Conservation (phyloP, 169 alveolate species). For the Cryptosporidium ubiquitum region DNA sequence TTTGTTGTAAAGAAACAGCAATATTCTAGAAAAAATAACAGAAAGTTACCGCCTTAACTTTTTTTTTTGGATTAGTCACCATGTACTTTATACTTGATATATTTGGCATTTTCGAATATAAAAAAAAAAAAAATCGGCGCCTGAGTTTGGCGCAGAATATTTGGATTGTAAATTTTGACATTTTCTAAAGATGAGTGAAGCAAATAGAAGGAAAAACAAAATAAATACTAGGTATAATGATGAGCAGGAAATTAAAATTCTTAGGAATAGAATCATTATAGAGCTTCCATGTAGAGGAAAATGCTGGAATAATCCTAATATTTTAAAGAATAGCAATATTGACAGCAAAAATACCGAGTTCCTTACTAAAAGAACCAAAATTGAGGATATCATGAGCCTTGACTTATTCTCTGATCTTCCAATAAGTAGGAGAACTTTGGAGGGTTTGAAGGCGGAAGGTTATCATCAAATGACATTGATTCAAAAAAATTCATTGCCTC, state of each 20-base stretch:
- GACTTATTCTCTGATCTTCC: conserved; percentile 88
- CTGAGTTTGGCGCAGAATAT: background rate
- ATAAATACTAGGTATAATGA: conserved; percentile 71
- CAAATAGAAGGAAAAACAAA: conserved; percentile 41
- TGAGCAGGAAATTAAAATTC: conserved; percentile 54
- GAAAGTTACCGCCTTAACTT: background rate
- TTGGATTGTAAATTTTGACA: conserved; percentile 32
- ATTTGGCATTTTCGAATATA: background rate
- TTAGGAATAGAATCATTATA: conserved; percentile 60
- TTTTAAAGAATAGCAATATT: background rate
- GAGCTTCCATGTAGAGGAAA: conserved; percentile 67
- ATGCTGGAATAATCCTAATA: conserved; percentile 49
- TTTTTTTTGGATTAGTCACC: background rate
- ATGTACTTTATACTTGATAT: background rate
- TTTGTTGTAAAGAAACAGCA: background rate
- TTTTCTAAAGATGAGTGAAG: conserved; percentile 7
- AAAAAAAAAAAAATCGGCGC: background rate
- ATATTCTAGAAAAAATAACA: background rate
- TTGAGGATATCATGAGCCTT: conserved; percentile 76
- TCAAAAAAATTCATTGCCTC: conserved; percentile 89
- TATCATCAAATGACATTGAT: conserved; percentile 89
- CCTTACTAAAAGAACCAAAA: background rate
- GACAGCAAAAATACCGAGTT: background rate
- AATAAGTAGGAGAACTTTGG: conserved; percentile 82
- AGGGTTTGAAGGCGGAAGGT: conserved; percentile 85